phyloP scores from a whole-genome alignment of 2,329 filamentous ascomycete species.

The Penicillium polonicum region DNA sequence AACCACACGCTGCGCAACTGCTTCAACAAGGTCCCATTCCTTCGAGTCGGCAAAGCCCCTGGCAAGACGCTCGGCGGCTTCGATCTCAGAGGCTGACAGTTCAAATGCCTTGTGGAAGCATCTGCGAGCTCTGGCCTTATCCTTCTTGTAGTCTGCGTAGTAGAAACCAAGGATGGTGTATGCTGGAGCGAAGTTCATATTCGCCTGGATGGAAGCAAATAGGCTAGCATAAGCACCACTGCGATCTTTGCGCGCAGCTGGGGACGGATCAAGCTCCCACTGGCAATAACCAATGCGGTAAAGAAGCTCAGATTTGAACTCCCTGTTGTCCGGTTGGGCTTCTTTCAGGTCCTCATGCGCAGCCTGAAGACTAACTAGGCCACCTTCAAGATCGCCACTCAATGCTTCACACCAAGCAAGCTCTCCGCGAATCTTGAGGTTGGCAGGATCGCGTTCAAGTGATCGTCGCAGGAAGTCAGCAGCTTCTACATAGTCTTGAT shows the following conservation, averaged over 20 bases:
- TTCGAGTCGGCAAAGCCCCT: constrained; percentile 81
- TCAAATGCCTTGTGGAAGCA: constrained; percentile 98
- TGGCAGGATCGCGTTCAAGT: constrained; percentile 67
- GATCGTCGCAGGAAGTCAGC: constrained; percentile 78
- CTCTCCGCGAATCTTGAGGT: constrained; percentile 78
- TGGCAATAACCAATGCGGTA: constrained; percentile 84
- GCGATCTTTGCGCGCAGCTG: constrained; percentile 72
- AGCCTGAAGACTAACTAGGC: constrained; percentile 67
- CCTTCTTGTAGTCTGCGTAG: constrained; percentile 86
- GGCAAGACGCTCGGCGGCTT: constrained; percentile 83
- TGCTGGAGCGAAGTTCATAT: constrained; percentile 82
- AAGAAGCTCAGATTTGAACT: constrained; percentile 79
- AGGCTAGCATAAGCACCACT: constrained; percentile 81
- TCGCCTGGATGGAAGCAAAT: constrained; percentile 77
- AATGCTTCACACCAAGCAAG: constrained; percentile 89
- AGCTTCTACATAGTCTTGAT: constrained; percentile 81
- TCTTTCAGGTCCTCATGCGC: constrained; percentile 66
- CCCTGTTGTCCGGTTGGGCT: constrained; percentile 59
- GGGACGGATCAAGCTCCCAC: constrained; percentile 78
- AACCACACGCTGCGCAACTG: constrained; percentile 84
- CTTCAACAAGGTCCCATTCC: constrained; percentile 95
- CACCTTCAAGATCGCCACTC: constrained; percentile 69
- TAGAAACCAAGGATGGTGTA: constrained; percentile 90
- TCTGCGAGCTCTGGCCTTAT: constrained; percentile 79
- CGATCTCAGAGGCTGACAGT: constrained; percentile 79